Conservation (phyloP, 441 rosid species). For the Pelargonium myrrhifolium region DNA sequence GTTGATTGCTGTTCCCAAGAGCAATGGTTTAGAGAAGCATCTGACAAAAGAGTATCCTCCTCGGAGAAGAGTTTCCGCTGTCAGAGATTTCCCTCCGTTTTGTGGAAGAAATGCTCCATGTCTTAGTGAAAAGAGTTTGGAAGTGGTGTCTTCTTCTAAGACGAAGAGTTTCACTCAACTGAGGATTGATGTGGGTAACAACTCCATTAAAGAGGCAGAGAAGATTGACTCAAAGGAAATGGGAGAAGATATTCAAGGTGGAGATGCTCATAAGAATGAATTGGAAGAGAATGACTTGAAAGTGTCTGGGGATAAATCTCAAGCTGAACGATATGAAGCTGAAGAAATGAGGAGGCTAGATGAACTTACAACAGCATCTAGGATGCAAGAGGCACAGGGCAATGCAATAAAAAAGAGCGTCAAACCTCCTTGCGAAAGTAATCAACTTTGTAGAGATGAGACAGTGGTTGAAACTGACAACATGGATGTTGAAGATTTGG, state of each 20-base stretch:
- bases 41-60: constrained; percentile 1
- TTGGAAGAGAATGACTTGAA: too few species aligned
- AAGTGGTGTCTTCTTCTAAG: neutral
- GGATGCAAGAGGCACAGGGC: too few species aligned
- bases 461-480: constrained; percentile 9
- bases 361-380: too few species aligned
- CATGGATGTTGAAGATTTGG: constrained; percentile 10
- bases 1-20: too few species aligned
- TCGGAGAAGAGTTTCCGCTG: neutral
- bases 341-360: too few species aligned
- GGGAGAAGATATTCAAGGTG: neutral
- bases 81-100: constrained; percentile 2
- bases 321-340: too few species aligned
- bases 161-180: neutral
- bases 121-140: neutral
- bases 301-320: too few species aligned
- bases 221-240: neutral
- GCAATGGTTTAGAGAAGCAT: neutral
- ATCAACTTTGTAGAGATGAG: constrained; percentile 6
- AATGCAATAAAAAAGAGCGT: neutral
- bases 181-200: neutral
- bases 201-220: neutral
- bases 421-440: neutral
- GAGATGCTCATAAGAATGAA: too few species aligned
- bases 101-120: constrained; percentile 1